Percentiles rank a stretch among this genome's conserved stretches.
Evolutionary conservation across 106 monocot species (phyloP).

Genomic region (Iris macrosiphon): DNA sequence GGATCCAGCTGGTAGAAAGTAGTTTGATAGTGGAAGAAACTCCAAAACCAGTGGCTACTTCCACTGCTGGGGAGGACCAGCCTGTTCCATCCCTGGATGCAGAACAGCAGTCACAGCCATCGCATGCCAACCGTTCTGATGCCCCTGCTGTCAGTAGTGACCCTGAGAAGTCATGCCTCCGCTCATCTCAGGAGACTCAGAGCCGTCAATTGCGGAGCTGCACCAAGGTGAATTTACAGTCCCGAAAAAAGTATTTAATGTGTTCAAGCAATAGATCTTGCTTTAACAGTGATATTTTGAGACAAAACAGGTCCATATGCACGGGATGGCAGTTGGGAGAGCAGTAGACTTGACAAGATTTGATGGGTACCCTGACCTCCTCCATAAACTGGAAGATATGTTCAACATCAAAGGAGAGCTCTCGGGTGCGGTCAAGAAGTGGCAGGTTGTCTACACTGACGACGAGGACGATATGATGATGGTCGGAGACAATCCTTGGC

Average conservation of each 20-base stretch:
- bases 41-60: conserved; percentile 6
- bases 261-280: too few species aligned
- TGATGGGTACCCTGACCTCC: conserved; percentile 53
- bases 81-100: conserved; percentile 14
- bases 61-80: conserved; percentile 17
- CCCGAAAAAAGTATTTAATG: too few species aligned
- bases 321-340: conserved; percentile 86
- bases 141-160: conserved; percentile 50
- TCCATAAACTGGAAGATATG: conserved; percentile 69
- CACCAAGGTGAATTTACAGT: conserved; percentile 65
- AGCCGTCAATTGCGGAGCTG: conserved; percentile 54
- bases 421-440: conserved; percentile 37
- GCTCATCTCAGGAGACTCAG: conserved; percentile 48
- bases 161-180: conserved; percentile 50
- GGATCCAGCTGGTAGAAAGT: conserved; percentile 55
- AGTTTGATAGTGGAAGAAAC: conserved; percentile 20
- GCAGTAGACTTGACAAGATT: conserved; percentile 85
- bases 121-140: conserved; percentile 39
- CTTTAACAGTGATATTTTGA: too few species aligned
- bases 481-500: conserved; percentile 86
- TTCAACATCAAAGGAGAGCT: conserved; percentile 63
- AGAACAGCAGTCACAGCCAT: conserved; percentile 42
- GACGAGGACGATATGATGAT: conserved; percentile 89
- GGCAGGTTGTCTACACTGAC: conserved; percentile 84
- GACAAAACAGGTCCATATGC: conserved; percentile 74